Conservation (phyloP, 331 rosid species). For the Acacia pycnantha region DNA sequence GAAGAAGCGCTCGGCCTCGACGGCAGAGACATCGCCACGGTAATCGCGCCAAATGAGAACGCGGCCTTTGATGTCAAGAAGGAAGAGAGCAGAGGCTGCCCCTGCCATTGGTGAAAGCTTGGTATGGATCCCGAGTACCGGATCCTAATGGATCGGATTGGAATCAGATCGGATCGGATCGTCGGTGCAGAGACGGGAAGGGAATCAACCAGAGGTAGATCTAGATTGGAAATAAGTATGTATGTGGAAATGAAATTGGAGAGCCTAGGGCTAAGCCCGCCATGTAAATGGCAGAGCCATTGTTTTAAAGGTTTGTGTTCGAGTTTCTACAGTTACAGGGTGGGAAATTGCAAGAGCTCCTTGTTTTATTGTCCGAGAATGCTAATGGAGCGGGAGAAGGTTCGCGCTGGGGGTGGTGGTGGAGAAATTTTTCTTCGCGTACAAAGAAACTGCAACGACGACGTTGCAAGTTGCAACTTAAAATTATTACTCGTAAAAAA, state of each 20-base stretch:
- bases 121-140: constrained; percentile 29
- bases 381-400: neutral
- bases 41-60: constrained; percentile 97
- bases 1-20: constrained; percentile 96
- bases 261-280: constrained; percentile 10
- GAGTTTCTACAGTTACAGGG: constrained; percentile 4
- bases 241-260: neutral
- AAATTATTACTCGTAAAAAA: too few species aligned
- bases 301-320: neutral
- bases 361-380: neutral
- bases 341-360: neutral
- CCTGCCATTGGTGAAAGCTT: constrained; percentile 63
- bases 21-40: constrained; percentile 95
- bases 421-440: neutral
- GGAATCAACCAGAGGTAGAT: neutral
- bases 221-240: neutral
- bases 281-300: constrained; percentile 13
- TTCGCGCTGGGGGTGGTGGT: neutral
- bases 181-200: neutral
- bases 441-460: neutral
- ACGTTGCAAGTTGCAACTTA: neutral
- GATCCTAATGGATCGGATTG: constrained; percentile 36
- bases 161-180: constrained; percentile 35
- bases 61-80: constrained; percentile 98
- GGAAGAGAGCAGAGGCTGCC: constrained; percentile 96